Conservation (phyloP, 2,329 filamentous ascomycete genomes). For the Arthroderma sp. region DNA sequence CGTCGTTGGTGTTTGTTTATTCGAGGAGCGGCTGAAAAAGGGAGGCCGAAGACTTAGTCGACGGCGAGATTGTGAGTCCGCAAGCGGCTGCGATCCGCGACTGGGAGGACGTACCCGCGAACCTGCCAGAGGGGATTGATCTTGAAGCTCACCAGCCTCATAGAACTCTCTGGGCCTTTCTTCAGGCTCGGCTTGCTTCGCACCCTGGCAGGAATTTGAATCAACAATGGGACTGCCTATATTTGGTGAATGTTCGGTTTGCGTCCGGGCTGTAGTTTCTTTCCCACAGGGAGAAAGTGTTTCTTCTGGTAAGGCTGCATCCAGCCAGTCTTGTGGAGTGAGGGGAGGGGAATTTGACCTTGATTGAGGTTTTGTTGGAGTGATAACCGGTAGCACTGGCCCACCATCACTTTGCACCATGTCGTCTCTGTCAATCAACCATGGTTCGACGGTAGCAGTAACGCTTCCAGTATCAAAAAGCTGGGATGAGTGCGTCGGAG, state of each 20-base stretch:
- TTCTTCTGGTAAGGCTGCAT: conserved; percentile 21
- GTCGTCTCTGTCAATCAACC: no score
- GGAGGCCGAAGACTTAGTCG: conserved; percentile 24
- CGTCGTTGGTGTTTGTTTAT: conserved; percentile 16
- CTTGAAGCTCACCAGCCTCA: no score
- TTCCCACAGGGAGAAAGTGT: conserved; percentile 7
- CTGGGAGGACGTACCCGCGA: neutral
- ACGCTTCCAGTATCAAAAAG: neutral
- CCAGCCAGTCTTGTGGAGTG: conserved; percentile 31
- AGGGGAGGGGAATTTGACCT: conserved; percentile 19
- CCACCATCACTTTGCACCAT: no score
- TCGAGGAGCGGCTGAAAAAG: conserved; percentile 22
- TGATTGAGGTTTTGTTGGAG: neutral
- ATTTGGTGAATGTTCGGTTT: neutral
- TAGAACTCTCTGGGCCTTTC: no score
- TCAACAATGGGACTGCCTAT: no score
- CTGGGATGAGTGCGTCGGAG: conserved; percentile 4
- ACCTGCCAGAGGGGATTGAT: no score
- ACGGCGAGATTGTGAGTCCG: conserved; percentile 15
- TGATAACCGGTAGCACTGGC: no score
- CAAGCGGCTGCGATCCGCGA: conserved; percentile 9
- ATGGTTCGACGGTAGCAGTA: no score
- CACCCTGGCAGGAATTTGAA: no score
- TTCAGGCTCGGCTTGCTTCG: no score
- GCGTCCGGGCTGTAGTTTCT: conserved; percentile 8